phyloP scores from a whole-genome alignment of 257 asterid species.

The Ehretia macrophylla region DNA sequence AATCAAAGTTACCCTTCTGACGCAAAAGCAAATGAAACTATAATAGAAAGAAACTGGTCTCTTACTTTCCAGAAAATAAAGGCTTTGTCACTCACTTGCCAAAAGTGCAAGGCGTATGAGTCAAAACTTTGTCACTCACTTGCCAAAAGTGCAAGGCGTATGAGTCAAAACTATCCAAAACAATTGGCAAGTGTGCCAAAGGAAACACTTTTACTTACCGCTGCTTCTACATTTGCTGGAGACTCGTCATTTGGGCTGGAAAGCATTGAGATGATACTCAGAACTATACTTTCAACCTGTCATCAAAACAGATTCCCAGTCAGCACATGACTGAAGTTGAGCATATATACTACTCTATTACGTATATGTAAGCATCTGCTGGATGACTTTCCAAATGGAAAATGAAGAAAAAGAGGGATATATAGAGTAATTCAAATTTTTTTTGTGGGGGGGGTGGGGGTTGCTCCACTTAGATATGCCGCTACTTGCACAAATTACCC shows the following conservation, averaged over 20 bases:
- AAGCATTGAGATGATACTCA: conserved; percentile 29
- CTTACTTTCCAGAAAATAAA: too few relatives aligned
- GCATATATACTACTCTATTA: too few relatives aligned
- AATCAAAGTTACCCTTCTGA: too few relatives aligned
- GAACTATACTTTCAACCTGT: conserved; percentile 30
- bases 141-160: background rate
- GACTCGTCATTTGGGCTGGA: conserved; percentile 25
- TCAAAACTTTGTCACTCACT: background rate
- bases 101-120: background rate
- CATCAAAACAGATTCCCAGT: background rate
- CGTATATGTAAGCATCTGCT: background rate
- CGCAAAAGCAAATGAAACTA: too few relatives aligned
- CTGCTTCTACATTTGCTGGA: conserved; percentile 74
- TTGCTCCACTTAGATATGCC: background rate
- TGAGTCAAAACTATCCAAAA: background rate
- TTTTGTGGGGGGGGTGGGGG: too few relatives aligned
- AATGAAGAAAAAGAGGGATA: too few relatives aligned
- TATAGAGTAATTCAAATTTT: too few relatives aligned
- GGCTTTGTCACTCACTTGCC: background rate
- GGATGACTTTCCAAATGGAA: too few relatives aligned
- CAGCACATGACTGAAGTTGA: background rate
- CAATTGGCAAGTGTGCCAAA: too few relatives aligned
- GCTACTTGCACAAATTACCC: background rate
- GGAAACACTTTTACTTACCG: too few relatives aligned
- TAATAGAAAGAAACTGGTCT: too few relatives aligned